Evolutionary conservation across 75 land plant genomes (phyloP).

Genomic region (Adiantum capillusveneris): DNA sequence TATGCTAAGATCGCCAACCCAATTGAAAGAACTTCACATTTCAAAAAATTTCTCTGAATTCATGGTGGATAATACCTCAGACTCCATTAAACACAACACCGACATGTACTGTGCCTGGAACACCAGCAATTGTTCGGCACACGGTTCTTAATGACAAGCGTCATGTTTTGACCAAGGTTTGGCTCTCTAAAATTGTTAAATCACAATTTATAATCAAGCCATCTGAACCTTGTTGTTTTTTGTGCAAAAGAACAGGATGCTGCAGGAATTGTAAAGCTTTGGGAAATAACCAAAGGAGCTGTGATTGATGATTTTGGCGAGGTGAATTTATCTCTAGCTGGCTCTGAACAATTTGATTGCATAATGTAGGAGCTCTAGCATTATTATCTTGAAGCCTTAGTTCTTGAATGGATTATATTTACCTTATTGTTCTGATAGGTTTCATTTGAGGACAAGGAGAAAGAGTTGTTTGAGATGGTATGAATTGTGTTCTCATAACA

Average conservation of each 20-base stretch:
- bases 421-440: slow-evolving; percentile 48
- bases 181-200: background rate
- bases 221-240: background rate
- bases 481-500: background rate
- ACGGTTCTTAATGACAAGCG: slow-evolving; percentile 87
- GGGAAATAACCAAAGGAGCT: slow-evolving; percentile 77
- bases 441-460: slow-evolving; percentile 83
- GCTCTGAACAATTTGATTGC: background rate
- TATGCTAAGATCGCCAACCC: no score
- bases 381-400: no score
- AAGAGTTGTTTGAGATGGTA: slow-evolving; percentile 95
- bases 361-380: no score
- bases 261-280: slow-evolving; percentile 69
- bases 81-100: slow-evolving; percentile 75
- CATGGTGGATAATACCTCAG: no score
- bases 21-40: no score
- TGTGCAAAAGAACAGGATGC: slow-evolving; percentile 44
- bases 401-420: no score
- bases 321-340: slow-evolving; percentile 30
- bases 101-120: slow-evolving; percentile 55
- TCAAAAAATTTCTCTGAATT: no score
- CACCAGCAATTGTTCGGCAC: slow-evolving; percentile 76
- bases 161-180: slow-evolving; percentile 92
- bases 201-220: background rate
- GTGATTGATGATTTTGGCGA: slow-evolving; percentile 79